phyloP scores from a whole-genome alignment of 2,329 filamentous ascomycete species.

The Phaeophleospora eucalypticola region DNA sequence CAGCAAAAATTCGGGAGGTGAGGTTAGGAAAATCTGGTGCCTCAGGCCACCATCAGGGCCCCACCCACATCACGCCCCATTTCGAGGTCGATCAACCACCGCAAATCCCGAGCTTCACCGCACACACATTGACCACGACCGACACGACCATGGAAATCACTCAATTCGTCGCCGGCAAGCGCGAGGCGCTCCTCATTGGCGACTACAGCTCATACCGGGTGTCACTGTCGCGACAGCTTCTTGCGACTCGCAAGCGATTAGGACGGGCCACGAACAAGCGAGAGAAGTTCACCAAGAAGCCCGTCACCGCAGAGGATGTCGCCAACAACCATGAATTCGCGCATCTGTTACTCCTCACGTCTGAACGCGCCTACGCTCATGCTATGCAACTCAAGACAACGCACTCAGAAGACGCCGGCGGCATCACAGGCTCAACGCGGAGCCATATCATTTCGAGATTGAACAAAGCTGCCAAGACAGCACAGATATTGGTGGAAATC shows the following conservation, averaged over 20 bases:
- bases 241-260: conserved; percentile 79
- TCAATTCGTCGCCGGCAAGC: conserved; percentile 69
- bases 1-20: no score
- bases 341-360: conserved; percentile 74
- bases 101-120: no score
- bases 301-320: conserved; percentile 71
- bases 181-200: conserved; percentile 81
- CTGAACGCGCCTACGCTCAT: conserved; percentile 91
- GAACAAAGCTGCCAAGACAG: conserved; percentile 70
- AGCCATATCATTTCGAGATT: conserved; percentile 86
- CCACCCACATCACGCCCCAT: conserved; percentile 1
- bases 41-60: neutral
- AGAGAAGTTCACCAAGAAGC: conserved; percentile 74
- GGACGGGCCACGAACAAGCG: conserved; percentile 79
- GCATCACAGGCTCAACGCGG: conserved; percentile 72
- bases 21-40: neutral
- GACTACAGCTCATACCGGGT: conserved; percentile 83
- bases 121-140: neutral
- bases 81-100: no score
- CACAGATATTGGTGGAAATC: conserved; percentile 62
- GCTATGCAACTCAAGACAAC: conserved; percentile 90
- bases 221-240: conserved; percentile 74
- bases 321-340: conserved; percentile 72
- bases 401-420: conserved; percentile 72
- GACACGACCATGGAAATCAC: conserved; percentile 75